Evolutionary conservation across 805 yeast species (phyloP).

Genomic region (Maudiozyma turicensis): DNA sequence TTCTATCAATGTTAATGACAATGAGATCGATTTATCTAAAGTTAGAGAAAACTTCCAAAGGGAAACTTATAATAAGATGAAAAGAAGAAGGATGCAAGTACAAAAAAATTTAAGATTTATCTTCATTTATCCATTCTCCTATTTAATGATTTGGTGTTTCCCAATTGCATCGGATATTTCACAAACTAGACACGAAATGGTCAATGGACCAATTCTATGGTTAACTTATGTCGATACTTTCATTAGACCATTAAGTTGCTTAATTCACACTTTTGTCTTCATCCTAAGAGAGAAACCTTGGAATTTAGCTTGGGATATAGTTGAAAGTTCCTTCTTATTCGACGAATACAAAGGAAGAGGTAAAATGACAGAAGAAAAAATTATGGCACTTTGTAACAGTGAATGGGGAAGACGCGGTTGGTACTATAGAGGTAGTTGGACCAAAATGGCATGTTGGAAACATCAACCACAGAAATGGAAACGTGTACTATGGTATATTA

Average conservation of each 20-base stretch:
- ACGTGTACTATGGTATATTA: constrained; percentile 18
- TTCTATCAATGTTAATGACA: neutral
- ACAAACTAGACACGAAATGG: constrained; percentile 39
- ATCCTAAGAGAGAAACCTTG: constrained; percentile 73
- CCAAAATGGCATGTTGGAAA: constrained; percentile 21
- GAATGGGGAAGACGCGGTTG: constrained; percentile 25
- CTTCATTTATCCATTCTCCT: constrained; percentile 77
- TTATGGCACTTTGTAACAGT: constrained; percentile 15
- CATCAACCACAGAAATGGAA: constrained; percentile 19
- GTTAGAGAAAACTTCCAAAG: constrained; percentile 38
- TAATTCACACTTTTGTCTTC: constrained; percentile 68
- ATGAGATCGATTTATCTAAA: constrained; percentile 5
- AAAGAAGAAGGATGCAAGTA: constrained; percentile 53
- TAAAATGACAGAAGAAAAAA: constrained; percentile 20
- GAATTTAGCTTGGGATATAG: constrained; percentile 36
- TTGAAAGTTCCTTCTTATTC: constrained; percentile 16
- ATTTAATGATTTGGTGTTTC: constrained; percentile 69
- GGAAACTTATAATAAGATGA: constrained; percentile 52
- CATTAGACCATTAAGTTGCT: constrained; percentile 72
- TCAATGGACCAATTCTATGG: constrained; percentile 50
- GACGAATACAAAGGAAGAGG: constrained; percentile 18
- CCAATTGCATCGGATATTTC: constrained; percentile 64
- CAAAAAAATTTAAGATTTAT: constrained; percentile 71
- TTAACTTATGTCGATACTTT: constrained; percentile 58
- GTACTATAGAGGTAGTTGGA: constrained; percentile 25